Percentiles rank a stretch among this genome's conserved stretches.
These are phyloP conservation scores for Lizonia empirigonia DNA, from an alignment of 2,329 filamentous ascomycete genomes.

Conservation along the genomic window DNA sequence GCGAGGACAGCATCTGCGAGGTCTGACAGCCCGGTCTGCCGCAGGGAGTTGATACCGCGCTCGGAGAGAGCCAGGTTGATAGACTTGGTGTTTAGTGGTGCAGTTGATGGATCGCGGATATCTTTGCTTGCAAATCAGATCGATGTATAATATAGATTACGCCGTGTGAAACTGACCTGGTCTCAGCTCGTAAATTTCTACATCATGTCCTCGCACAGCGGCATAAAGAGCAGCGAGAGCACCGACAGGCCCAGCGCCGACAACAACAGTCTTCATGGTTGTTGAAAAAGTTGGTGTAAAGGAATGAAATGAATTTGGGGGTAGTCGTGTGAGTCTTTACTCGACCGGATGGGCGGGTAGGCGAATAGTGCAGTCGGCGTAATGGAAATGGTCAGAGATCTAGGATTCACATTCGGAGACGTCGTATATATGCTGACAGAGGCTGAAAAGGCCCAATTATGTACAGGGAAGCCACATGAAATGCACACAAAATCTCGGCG, in stretches of 20 bases:
- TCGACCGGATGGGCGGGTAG: conserved; percentile 12
- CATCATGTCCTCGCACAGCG: conserved; percentile 82
- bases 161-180: conserved; percentile 67
- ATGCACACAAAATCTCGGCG: conserved; percentile 2
- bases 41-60: conserved; percentile 87
- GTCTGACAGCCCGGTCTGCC: conserved; percentile 67
- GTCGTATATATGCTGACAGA: conserved; percentile 1
- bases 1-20: conserved; percentile 76
- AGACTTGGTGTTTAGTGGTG: conserved; percentile 93
- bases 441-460: conserved; percentile 5
- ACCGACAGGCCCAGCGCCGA: conserved; percentile 93
- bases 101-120: conserved; percentile 79
- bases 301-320: conserved; percentile 6
- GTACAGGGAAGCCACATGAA: conserved; percentile 4
- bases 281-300: conserved; percentile 1
- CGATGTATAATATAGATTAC: neutral
- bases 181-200: conserved; percentile 92
- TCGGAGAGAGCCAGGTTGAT: conserved; percentile 97
- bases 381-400: conserved; percentile 16
- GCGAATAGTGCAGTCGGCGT: conserved; percentile 3
- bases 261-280: conserved; percentile 71
- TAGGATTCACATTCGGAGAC: conserved; percentile 2
- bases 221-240: conserved; percentile 92
- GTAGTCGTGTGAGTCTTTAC: conserved; percentile 14
- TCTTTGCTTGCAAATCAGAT: conserved; percentile 60